Evolutionary conservation across 768 basidiomycete genomes (phyloP).

Genomic region (Podaxis carcinomalis): DNA sequence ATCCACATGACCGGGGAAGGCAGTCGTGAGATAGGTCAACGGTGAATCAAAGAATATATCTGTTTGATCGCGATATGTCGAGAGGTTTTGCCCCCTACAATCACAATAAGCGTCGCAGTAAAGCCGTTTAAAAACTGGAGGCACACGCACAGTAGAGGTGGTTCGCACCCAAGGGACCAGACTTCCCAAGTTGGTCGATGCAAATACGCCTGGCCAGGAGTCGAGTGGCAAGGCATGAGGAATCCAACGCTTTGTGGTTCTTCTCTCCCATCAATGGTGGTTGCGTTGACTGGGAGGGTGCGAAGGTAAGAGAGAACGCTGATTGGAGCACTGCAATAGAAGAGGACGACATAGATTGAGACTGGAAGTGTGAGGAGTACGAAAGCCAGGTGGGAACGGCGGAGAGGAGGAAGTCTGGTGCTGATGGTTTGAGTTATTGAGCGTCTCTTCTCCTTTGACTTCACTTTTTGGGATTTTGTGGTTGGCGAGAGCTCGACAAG

Average conservation of each 20-base stretch:
- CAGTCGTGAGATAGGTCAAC: conserved; percentile 51
- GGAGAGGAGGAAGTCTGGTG: conserved; percentile 26
- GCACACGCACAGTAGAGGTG: conserved; percentile 70
- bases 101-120: conserved; percentile 1
- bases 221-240: conserved; percentile 96
- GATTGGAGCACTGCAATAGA: conserved; percentile 81
- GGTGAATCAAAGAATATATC: conserved; percentile 79
- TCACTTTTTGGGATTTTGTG: conserved; percentile 1
- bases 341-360: conserved; percentile 64
- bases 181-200: conserved; percentile 60
- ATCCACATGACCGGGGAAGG: conserved; percentile 67
- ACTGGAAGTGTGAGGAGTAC: conserved; percentile 55
- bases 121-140: neutral
- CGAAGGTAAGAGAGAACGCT: conserved; percentile 68
- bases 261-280: conserved; percentile 24
- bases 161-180: conserved; percentile 93
- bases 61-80: conserved; percentile 74
- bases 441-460: neutral
- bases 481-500: conserved; percentile 44
- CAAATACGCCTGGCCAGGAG: conserved; percentile 86
- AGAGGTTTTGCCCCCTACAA: conserved; percentile 44
- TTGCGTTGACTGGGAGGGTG: conserved; percentile 41
- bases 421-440: neutral
- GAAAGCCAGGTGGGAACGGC: conserved; percentile 29
- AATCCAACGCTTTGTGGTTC: conserved; percentile 53